Evolutionary conservation across 2,329 filamentous ascomycete genomes (phyloP).

Genomic region (Nectriaceae sp.): DNA sequence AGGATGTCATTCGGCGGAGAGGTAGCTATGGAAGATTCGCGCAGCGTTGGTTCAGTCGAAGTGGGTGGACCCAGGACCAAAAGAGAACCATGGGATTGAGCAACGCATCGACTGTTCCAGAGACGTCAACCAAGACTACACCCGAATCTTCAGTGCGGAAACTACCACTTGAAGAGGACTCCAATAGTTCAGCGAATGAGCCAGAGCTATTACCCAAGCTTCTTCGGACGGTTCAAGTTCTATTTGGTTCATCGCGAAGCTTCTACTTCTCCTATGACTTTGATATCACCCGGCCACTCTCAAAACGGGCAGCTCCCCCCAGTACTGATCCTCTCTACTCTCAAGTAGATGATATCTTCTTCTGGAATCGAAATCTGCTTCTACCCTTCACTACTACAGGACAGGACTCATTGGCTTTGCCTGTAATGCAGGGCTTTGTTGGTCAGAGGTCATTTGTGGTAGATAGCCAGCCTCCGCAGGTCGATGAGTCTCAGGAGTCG

Average conservation of each 20-base stretch:
- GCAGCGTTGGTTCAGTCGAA: conserved; percentile 85
- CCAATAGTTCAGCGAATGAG: conserved; percentile 26
- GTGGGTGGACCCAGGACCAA: conserved; percentile 75
- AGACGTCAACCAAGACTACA: conserved; percentile 12
- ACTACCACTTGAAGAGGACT: conserved; percentile 44
- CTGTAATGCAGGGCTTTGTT: conserved; percentile 91
- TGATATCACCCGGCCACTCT: conserved; percentile 75
- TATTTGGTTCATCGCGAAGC: conserved; percentile 79
- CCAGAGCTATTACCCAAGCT: conserved; percentile 76
- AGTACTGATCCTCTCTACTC: conserved; percentile 62
- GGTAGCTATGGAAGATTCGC: conserved; percentile 90
- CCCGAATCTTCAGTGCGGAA: conserved; percentile 21
- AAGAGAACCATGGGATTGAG: conserved; percentile 71
- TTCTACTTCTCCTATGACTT: conserved; percentile 97
- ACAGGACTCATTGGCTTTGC: conserved; percentile 71
- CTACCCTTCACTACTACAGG: conserved; percentile 74
- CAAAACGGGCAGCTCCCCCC: conserved; percentile 29
- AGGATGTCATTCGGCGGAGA: conserved; percentile 83
- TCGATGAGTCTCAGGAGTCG: conserved; percentile 50
- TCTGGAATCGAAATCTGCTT: conserved; percentile 85
- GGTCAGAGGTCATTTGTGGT: conserved; percentile 82
- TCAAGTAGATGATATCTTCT: conserved; percentile 76
- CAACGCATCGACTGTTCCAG: conserved; percentile 31
- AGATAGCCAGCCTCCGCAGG: conserved; percentile 60
- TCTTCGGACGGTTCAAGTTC: conserved; percentile 77